phyloP scores from a whole-genome alignment of 495 filamentous ascomycete species.

The Penicillium dipodomyicola region DNA sequence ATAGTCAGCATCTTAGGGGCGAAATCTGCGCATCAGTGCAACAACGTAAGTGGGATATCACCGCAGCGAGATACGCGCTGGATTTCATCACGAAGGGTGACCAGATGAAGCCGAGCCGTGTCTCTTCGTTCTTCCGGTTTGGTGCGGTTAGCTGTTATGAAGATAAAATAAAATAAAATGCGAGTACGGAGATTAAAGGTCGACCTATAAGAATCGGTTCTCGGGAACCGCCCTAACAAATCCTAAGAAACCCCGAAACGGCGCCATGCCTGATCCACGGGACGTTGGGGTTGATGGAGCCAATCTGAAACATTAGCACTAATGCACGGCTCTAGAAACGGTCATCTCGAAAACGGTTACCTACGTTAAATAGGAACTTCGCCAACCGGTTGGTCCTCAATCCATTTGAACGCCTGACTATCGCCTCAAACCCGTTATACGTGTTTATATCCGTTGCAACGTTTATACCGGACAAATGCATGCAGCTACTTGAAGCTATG shows the following conservation, averaged over 20 bases:
- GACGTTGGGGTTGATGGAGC: conserved; percentile 4
- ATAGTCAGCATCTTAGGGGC: conserved; percentile 17
- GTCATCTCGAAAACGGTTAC: conserved; percentile 7
- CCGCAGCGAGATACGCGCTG: conserved; percentile 33
- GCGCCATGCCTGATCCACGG: conserved; percentile 8
- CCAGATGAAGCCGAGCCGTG: conserved; percentile 44
- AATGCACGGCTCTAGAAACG: conserved; percentile 13
- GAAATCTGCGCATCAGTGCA: conserved; percentile 16
- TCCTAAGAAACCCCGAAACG: conserved; percentile 24
- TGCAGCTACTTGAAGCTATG: background rate
- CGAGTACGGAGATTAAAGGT: background rate
- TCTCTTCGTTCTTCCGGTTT: conserved; percentile 49
- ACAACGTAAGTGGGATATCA: background rate
- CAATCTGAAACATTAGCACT: conserved; percentile 14
- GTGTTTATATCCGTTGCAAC: conserved; percentile 14
- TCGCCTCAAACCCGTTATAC: conserved; percentile 53
- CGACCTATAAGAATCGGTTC: background rate
- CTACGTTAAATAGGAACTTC: conserved; percentile 42
- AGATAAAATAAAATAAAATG: background rate
- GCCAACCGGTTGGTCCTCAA: conserved; percentile 49
- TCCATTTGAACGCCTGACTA: conserved; percentile 50
- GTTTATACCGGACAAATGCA: background rate
- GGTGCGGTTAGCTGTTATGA: background rate
- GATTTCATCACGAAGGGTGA: conserved; percentile 43
- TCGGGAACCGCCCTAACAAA: conserved; percentile 6